Conservation (phyloP, 345 rosid genomes). For the Syzygium grande region DNA sequence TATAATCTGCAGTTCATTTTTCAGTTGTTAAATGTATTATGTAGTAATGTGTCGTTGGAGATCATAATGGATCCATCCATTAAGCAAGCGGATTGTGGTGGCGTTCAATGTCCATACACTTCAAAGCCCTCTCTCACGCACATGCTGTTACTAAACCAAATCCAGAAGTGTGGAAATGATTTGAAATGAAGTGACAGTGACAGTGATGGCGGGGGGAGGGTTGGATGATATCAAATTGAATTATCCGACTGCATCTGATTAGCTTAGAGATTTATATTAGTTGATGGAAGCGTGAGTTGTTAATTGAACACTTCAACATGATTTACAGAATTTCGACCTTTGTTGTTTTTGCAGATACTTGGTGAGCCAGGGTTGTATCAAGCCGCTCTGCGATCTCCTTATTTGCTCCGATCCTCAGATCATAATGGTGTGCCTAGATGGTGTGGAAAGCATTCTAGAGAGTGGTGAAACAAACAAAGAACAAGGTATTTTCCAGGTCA, state of each 20-base stretch:
- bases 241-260: background rate
- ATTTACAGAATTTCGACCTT: background rate
- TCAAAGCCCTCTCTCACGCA: background rate
- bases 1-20: background rate
- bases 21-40: background rate
- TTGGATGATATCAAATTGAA: background rate
- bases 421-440: constrained; percentile 24
- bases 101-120: background rate
- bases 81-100: background rate
- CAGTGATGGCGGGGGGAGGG: background rate
- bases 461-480: constrained; percentile 25
- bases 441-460: constrained; percentile 29
- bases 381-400: constrained; percentile 29
- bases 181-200: background rate
- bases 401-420: constrained; percentile 22
- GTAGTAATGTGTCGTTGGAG: background rate
- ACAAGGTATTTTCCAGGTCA: constrained; percentile 7
- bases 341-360: constrained; percentile 13
- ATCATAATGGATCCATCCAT: background rate
- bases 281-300: background rate
- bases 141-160: background rate
- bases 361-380: constrained; percentile 34
- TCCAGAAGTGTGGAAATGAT: background rate
- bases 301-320: background rate
- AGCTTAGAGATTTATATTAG: background rate